Conservation (phyloP, 371 early-diverging fungal species). For the Actinomortierella ambigua region DNA sequence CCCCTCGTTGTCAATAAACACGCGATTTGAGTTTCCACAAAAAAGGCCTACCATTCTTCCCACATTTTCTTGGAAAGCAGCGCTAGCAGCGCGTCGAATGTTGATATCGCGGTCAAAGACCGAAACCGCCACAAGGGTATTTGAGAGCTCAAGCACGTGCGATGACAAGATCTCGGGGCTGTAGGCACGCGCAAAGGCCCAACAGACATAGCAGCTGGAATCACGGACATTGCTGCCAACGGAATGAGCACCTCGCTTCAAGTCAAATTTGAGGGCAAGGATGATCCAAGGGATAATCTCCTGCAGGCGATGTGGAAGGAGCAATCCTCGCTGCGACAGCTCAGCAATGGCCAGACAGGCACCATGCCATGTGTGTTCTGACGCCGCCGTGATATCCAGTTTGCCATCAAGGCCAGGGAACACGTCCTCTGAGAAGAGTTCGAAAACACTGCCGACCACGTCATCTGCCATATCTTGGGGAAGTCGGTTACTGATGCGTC, state of each 20-base stretch:
- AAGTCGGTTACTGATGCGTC: constrained; percentile 82
- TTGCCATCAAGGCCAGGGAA: constrained; percentile 36
- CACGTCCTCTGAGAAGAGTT: constrained; percentile 75
- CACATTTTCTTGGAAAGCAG: constrained; percentile 97
- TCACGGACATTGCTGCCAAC: constrained; percentile 96
- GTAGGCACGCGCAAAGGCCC: constrained; percentile 96
- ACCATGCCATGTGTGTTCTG: constrained; percentile 95
- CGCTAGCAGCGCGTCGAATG: constrained; percentile 93
- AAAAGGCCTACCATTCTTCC: constrained; percentile 77
- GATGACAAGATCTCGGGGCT: constrained; percentile 70
- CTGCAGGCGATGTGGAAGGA: constrained; percentile 71
- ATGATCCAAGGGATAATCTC: constrained; percentile 81
- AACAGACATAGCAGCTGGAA: constrained; percentile 95
- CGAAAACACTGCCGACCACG: constrained; percentile 75
- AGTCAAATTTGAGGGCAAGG: constrained; percentile 85
- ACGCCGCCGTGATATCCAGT: constrained; percentile 79
- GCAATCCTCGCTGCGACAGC: constrained; percentile 83
- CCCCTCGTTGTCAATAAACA: no score
- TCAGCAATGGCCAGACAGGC: constrained; percentile 93
- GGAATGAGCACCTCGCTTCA: constrained; percentile 84
- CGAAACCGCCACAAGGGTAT: constrained; percentile 75
- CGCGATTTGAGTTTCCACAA: no score
- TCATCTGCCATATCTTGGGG: constrained; percentile 83
- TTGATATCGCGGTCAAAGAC: constrained; percentile 94
- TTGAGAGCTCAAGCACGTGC: constrained; percentile 68